A percentile compares a stretch with the other conserved stretches of the same genome.
Evolutionary conservation across 2,329 filamentous ascomycete genomes (phyloP).

Genomic region (Berkeleyomyces rouxiae): DNA sequence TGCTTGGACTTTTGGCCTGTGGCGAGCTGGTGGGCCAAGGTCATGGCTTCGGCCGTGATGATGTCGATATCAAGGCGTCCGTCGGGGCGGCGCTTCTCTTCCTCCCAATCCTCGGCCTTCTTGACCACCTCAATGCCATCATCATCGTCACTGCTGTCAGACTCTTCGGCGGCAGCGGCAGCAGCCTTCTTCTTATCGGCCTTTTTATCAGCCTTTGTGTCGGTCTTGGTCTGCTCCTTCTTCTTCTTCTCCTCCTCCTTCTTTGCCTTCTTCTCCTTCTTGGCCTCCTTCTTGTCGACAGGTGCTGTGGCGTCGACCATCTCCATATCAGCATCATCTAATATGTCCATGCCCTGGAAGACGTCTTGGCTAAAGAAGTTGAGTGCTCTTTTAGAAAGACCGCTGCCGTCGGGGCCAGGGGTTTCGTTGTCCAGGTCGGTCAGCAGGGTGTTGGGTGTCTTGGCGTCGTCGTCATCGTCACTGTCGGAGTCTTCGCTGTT

Average conservation of each 20-base stretch:
- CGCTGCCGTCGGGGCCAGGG: conserved; percentile 14
- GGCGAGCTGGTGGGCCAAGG: conserved; percentile 79
- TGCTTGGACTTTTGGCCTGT: conserved; percentile 64
- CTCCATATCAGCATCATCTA: conserved; percentile 27
- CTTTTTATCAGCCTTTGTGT: neutral
- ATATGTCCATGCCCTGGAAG: conserved; percentile 55
- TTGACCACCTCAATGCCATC: conserved; percentile 46
- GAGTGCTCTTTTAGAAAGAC: conserved; percentile 66
- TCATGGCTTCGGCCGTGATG: conserved; percentile 99
- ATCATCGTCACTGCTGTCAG: conserved; percentile 15
- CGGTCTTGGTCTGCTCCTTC: conserved; percentile 11
- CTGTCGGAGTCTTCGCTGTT: conserved; percentile 19
- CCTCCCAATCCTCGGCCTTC: conserved; percentile 47
- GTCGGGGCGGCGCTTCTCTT: conserved; percentile 44
- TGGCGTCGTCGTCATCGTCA: conserved; percentile 22
- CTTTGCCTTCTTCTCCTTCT: conserved; percentile 17
- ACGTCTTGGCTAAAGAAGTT: conserved; percentile 92
- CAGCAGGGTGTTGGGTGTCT: conserved; percentile 20
- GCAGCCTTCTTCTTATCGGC: conserved; percentile 6
- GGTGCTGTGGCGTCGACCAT: conserved; percentile 19
- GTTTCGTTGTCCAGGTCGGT: conserved; percentile 29
- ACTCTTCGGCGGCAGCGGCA: conserved; percentile 12
- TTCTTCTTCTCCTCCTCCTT: conserved; percentile 20
- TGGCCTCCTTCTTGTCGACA: conserved; percentile 17
- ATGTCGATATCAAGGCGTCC: conserved; percentile 78